A percentile compares a stretch with the other conserved stretches of the same genome.
phyloP scores from a whole-genome alignment of 768 basidiomycete genomes.

The Phlebiopsis flavidoalba region DNA sequence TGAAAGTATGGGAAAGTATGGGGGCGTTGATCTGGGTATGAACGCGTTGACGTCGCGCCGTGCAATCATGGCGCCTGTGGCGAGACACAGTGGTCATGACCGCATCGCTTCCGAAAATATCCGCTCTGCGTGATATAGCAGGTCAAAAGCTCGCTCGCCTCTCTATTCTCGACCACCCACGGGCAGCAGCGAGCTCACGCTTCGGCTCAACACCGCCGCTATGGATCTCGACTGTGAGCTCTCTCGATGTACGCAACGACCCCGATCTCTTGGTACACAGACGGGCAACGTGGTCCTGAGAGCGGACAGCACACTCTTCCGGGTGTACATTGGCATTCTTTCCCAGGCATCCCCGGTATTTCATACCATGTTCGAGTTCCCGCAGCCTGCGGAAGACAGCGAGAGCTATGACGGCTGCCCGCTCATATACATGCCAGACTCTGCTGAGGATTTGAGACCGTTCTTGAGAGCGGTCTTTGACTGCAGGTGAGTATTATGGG shows the following conservation, averaged over 20 bases:
- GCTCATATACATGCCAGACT: slow-evolving; percentile 21
- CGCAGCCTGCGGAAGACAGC: slow-evolving; percentile 11
- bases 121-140: too few species aligned
- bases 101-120: not conserved
- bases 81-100: not conserved
- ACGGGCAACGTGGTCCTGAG: slow-evolving; percentile 23
- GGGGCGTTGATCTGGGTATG: not conserved
- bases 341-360: slow-evolving; percentile 21
- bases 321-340: slow-evolving; percentile 20
- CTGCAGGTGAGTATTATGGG: slow-evolving; percentile 2
- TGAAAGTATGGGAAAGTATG: not conserved
- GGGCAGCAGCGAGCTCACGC: not conserved
- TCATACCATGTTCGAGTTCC: slow-evolving; percentile 19
- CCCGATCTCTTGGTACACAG: slow-evolving; percentile 18
- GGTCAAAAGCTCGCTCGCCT: not conserved
- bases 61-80: not conserved
- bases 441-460: slow-evolving; percentile 10
- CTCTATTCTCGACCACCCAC: not conserved
- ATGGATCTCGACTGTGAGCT: not conserved
- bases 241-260: slow-evolving; percentile 6
- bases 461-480: slow-evolving; percentile 15
- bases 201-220: not conserved
- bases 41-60: slow-evolving; percentile 2
- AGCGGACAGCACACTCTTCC: slow-evolving; percentile 18
- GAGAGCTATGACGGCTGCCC: slow-evolving; percentile 23